Base-by-base conservation (phyloP, 2,329 filamentous ascomycete genomes). In the Colletotrichum eleusines region DNA sequence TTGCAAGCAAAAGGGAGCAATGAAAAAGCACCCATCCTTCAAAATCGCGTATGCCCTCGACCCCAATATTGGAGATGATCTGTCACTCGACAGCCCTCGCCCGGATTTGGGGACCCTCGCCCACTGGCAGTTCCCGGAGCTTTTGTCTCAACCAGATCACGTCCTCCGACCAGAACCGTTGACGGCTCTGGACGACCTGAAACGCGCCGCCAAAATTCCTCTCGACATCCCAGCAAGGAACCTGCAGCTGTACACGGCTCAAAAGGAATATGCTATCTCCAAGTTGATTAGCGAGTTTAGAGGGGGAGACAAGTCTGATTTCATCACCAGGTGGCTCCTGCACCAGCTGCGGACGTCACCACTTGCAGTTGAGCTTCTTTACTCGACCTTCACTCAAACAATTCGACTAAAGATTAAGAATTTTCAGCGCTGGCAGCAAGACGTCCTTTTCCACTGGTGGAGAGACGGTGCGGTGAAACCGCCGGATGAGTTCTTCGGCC, bases 271-370 rank as follows among this genome's bases (percentile, higher is more conserved):
- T n/a, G 80, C 79, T 40, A 87, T 88, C 62, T 77, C 83, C 53
- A 80, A 77, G 7, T 79, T 87, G 14, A 75, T 87, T 59, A 74
- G 73, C 31, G 81, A 82, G 3, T 74, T 77, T 3, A 74, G 79
- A 14, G 74, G 75, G 2, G 80, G 80, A 3, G 80, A 81, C 73
- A 84, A 82, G 72, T 77, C 76, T 1, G 83, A 86, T 60, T 86
- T 81, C 66, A 82, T 89, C 74, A 84, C 84, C 73, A 80, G 84
- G 50, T 89, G 87, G 87, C 77, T 89, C 3, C 79, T 88, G 16
- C 84, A 88, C 58, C 82, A 84, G 51, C 79, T 89, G 50, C 82
- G 85, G 44, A 78, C 80, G 18, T 86, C 84, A 3, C 79, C 84
- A 0, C 75, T 87, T 66, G 82, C 86, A 70, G 84, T 79, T 1